These are phyloP conservation scores for Priceomyces carsonii DNA, from an alignment of 805 yeast species.

Conservation along the genomic window DNA sequence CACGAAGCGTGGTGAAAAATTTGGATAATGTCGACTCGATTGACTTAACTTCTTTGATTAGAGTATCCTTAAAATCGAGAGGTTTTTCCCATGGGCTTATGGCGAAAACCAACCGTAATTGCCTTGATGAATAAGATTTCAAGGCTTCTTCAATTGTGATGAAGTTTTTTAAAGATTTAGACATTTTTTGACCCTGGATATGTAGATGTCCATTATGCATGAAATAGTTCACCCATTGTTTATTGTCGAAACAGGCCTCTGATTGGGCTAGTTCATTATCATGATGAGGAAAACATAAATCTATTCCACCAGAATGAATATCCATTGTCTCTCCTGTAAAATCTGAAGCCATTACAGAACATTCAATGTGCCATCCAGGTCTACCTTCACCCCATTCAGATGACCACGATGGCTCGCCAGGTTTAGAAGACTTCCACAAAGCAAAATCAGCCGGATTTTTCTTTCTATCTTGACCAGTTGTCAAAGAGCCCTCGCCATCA, in stretches of 20 bases:
- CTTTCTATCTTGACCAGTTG: constrained; percentile 57
- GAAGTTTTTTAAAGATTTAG: constrained; percentile 91
- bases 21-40: constrained; percentile 74
- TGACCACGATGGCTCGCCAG: constrained; percentile 96
- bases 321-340: constrained; percentile 82
- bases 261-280: constrained; percentile 97
- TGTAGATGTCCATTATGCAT: constrained; percentile 97
- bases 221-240: constrained; percentile 97
- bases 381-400: constrained; percentile 98
- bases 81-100: constrained; percentile 91
- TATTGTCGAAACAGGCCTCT: constrained; percentile 85
- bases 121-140: constrained; percentile 67
- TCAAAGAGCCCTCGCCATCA: constrained; percentile 93
- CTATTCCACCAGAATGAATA: constrained; percentile 96
- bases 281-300: constrained; percentile 97
- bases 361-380: constrained; percentile 99
- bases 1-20: constrained; percentile 86
- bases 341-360: constrained; percentile 97
- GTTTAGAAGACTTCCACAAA: constrained; percentile 93
- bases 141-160: constrained; percentile 93
- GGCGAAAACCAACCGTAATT: constrained; percentile 87
- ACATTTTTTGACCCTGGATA: constrained; percentile 98
- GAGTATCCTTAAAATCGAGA: constrained; percentile 84
- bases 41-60: constrained; percentile 74
- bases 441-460: constrained; percentile 86